Evolutionary conservation across 441 rosid species (phyloP).

Genomic region (Erodium moschatum): DNA sequence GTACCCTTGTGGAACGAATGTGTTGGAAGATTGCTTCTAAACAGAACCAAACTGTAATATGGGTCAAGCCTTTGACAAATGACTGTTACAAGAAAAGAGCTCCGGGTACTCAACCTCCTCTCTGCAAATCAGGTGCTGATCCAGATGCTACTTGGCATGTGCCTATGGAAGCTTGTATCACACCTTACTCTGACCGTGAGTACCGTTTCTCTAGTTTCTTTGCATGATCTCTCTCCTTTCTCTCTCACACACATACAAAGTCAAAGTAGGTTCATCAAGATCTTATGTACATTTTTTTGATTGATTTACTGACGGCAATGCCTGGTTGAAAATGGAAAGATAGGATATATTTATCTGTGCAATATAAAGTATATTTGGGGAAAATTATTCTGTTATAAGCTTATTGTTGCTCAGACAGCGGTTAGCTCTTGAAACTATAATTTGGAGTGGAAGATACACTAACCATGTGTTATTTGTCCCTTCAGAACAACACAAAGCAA

Average conservation of each 20-base stretch:
- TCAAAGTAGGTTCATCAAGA: no score
- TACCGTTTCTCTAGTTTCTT: conserved; percentile 20
- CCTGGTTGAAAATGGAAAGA: no score
- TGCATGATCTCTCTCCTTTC: background rate
- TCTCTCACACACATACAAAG: background rate
- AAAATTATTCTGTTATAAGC: background rate
- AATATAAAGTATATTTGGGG: no score
- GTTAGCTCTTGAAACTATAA: conserved; percentile 12
- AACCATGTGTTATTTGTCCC: conserved; percentile 11
- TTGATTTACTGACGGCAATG: no score
- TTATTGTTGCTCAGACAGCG: background rate
- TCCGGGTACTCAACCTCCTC: conserved; percentile 82
- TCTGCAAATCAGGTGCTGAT: conserved; percentile 75
- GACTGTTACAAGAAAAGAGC: conserved; percentile 80
- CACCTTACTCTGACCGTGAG: conserved; percentile 85
- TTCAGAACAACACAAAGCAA: conserved; percentile 62
- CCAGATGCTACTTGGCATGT: conserved; percentile 83
- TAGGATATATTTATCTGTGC: no score
- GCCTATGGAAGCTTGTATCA: conserved; percentile 86
- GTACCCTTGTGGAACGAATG: conserved; percentile 79
- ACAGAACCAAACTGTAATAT: conserved; percentile 89
- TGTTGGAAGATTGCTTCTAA: conserved; percentile 92
- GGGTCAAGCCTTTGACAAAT: conserved; percentile 93
- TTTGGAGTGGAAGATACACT: background rate
- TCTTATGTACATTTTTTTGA: no score